phyloP scores from a whole-genome alignment of 495 filamentous ascomycete species.

The Aspergillus campestris region DNA sequence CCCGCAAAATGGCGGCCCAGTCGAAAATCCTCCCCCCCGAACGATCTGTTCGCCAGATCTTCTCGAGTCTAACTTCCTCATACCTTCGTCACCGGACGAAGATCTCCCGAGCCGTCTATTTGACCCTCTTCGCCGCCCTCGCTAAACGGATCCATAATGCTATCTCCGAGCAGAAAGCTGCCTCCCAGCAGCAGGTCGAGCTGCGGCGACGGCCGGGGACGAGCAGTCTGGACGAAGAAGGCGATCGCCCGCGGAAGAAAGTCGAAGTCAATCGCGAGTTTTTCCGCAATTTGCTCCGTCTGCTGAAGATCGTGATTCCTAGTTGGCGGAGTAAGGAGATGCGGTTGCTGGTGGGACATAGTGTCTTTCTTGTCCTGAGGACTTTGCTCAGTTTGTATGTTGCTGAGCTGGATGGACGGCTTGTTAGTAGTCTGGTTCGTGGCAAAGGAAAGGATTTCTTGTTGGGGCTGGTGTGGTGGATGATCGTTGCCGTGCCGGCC shows the following conservation, averaged over 20 bases:
- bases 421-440: constrained; percentile 85
- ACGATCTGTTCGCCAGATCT: constrained; percentile 61
- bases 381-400: constrained; percentile 93
- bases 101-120: constrained; percentile 85
- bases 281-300: constrained; percentile 70
- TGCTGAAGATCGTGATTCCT: constrained; percentile 83
- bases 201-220: constrained; percentile 48
- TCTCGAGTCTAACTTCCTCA: constrained; percentile 62
- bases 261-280: constrained; percentile 94
- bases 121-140: constrained; percentile 83
- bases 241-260: constrained; percentile 59
- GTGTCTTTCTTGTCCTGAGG: constrained; percentile 76
- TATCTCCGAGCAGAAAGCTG: constrained; percentile 85
- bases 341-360: constrained; percentile 75
- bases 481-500: constrained; percentile 93
- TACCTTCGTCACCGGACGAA: constrained; percentile 82
- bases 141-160: constrained; percentile 86
- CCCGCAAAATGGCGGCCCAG: constrained; percentile 59
- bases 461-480: constrained; percentile 91
- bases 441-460: constrained; percentile 90
- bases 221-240: constrained; percentile 38
- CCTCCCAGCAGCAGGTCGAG: constrained; percentile 62
- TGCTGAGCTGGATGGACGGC: constrained; percentile 84
- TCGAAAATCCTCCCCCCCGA: constrained; percentile 69
- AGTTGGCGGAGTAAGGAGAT: constrained; percentile 85